These are phyloP conservation scores for Escovopsis sp. DNA, from an alignment of 2,329 filamentous ascomycete genomes.

Conservation along the genomic window DNA sequence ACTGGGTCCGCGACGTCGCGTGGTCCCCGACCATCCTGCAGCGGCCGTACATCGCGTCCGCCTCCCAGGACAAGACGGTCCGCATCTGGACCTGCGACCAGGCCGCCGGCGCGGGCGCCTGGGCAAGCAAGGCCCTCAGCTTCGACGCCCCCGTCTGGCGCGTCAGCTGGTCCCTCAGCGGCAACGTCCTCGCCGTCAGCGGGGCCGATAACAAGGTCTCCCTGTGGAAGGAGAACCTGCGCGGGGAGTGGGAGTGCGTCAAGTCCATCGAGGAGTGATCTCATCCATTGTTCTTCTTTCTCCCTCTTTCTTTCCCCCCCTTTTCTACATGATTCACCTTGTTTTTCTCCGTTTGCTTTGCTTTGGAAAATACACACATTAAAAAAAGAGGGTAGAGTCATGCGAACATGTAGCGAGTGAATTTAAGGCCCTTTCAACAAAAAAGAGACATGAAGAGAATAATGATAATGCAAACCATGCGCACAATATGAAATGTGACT, in stretches of 20 bases:
- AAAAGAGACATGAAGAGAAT: too few relatives aligned
- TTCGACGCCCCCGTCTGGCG: constrained; percentile 90
- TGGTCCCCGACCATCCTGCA: constrained; percentile 93
- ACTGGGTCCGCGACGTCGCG: constrained; percentile 96
- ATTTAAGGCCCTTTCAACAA: too few relatives aligned
- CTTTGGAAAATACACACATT: too few relatives aligned
- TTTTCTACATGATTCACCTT: background rate
- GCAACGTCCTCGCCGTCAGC: constrained; percentile 88
- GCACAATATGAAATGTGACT: too few relatives aligned
- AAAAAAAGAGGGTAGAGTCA: too few relatives aligned
- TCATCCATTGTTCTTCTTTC: background rate
- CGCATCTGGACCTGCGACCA: constrained; percentile 82
- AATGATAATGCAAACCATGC: too few relatives aligned
- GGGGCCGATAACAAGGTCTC: constrained; percentile 94
- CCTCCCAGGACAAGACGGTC: constrained; percentile 92
- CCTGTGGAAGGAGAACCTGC: constrained; percentile 95
- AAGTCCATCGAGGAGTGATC: constrained; percentile 84
- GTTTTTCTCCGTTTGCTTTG: background rate
- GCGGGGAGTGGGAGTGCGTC: constrained; percentile 92
- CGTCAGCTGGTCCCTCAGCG: constrained; percentile 94
- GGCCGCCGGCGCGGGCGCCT: constrained; percentile 45
- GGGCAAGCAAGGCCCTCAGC: constrained; percentile 71
- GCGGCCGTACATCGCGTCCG: constrained; percentile 92
- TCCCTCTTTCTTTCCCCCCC: background rate
- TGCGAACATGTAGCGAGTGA: too few relatives aligned